Base-by-base conservation (phyloP, 306 rosid genomes). In the Lotus japonicus region DNA sequence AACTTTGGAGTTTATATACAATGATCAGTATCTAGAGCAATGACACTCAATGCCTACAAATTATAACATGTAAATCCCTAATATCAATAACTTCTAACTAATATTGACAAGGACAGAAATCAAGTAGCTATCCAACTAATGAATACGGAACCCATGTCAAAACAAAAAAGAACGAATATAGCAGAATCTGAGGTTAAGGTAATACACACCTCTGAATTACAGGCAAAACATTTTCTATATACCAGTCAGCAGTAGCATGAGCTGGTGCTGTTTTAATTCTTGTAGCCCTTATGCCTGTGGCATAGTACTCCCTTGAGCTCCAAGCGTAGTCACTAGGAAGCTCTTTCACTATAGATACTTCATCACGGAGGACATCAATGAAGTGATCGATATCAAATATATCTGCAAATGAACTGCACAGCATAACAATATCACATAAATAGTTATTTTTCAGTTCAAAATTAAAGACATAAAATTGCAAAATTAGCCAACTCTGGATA, bases 311-410 rank as follows among this genome's bases (percentile, higher is more conserved):
- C 85, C 99, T 84, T 12, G 99, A 83, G 77, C 99, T 94, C 96
- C 96, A 94, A 43, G 87, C 77, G 71, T 68, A 90, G 2, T 88
- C 95, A 21, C 73, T 45, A 12, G 99, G 99, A 57, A 85, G 86
- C 79, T 90, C 97, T 79, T 74, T 87, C 69, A 88, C 95, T 62
- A 90, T 85, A 33, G 89, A 75, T n/a, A 94, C 68, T 57, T 94
- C 99, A 55, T 83, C 80, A 65, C 56, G 88, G 58, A 94, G 87
- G 36, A 18, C 86, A 70, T 88, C 77, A 45, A 90, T 85, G 77
- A 94, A 94, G 88, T 90, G 96, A 69, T 90, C 96, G 73, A 87
- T 89, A n/a, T 94, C 99, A 78, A 90, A 94, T 84, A 94, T 88
- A 64, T 94, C 97, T 77, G 75, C 75, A 80, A 94, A 94, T 28